Evolutionary conservation across 163 green algal species (phyloP).

Genomic region (Coccomyxa subellipsoidea): DNA sequence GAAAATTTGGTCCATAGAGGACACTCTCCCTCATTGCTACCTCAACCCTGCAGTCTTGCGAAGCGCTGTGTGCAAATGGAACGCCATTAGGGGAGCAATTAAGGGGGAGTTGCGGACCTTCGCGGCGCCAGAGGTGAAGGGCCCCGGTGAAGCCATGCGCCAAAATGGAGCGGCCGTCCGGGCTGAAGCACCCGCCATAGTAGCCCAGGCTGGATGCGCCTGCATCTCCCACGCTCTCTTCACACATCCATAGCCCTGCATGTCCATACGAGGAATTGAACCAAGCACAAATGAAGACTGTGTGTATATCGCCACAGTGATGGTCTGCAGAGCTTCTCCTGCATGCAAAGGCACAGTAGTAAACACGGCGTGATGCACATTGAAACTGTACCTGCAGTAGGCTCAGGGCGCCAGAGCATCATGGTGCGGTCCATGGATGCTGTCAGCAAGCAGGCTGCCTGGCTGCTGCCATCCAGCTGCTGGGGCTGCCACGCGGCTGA

Average conservation of each 20-base stretch:
- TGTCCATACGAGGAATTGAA: background rate
- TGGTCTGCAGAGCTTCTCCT: too few relatives aligned
- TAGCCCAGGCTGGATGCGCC: conserved; percentile 87
- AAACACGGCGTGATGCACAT: background rate
- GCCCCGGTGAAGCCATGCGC: conserved; percentile 88
- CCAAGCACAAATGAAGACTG: background rate
- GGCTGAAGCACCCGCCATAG: conserved; percentile 70
- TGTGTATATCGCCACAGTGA: too few relatives aligned
- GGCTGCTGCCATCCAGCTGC: background rate
- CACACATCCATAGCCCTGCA: conserved; percentile 83
- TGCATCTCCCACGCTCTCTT: conserved; percentile 83
- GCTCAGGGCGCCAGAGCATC: conserved; percentile 84
- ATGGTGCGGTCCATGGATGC: conserved; percentile 95
- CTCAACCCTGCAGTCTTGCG: too few relatives aligned
- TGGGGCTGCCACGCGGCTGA: conserved; percentile 71
- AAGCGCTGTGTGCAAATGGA: background rate
- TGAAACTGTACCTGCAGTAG: conserved; percentile 21
- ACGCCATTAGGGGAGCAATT: background rate
- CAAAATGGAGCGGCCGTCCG: conserved; percentile 56
- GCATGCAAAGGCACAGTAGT: too few relatives aligned
- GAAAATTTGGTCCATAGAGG: too few relatives aligned
- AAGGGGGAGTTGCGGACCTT: background rate
- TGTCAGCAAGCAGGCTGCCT: conserved; percentile 69
- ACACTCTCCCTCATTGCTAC: too few relatives aligned
- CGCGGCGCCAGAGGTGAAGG: conserved; percentile 81